Percentiles rank a stretch among this genome's conserved stretches.
These are phyloP conservation scores for Phytopythium vexans DNA, from an alignment of 352 stramenopile species.

Conservation along the genomic window DNA sequence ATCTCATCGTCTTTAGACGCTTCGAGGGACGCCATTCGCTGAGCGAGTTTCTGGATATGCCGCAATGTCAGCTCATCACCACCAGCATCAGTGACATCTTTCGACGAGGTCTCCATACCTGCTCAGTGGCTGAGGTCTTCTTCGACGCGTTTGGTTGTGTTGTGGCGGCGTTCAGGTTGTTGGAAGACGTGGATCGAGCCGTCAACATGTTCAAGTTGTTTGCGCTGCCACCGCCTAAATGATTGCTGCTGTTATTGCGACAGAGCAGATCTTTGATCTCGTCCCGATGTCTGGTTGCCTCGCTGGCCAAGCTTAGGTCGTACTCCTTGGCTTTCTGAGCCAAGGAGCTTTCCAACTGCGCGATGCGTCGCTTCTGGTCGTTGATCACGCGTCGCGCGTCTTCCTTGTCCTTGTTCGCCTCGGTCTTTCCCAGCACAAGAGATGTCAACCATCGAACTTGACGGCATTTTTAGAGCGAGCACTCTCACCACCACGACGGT, in stretches of 20 bases:
- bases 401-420: slow-evolving; percentile 75
- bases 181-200: slow-evolving; percentile 12
- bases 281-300: slow-evolving; percentile 33
- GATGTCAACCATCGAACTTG: not conserved
- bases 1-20: slow-evolving; percentile 68
- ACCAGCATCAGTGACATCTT: not conserved
- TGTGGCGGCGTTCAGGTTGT: slow-evolving; percentile 8
- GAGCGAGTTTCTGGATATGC: slow-evolving; percentile 32
- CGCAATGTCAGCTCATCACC: not conserved
- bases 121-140: not conserved
- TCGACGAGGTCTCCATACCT: not conserved
- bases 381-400: slow-evolving; percentile 45
- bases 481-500: slow-evolving; percentile 51
- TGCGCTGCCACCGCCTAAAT: slow-evolving; percentile 12
- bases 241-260: slow-evolving; percentile 21
- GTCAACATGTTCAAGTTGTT: slow-evolving; percentile 2
- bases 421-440: slow-evolving; percentile 28
- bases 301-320: slow-evolving; percentile 46
- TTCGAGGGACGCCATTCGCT: slow-evolving; percentile 52
- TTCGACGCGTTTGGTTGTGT: not conserved
- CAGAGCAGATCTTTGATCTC: slow-evolving; percentile 63
- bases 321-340: slow-evolving; percentile 59
- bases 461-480: not conserved
- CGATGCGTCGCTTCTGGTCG: slow-evolving; percentile 51
- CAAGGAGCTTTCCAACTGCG: slow-evolving; percentile 41